Evolutionary conservation across 2,329 filamentous ascomycete species (phyloP), one percentile per base, ranked within the genome.

Genomic region (Diaporthe caulivora): DNA sequence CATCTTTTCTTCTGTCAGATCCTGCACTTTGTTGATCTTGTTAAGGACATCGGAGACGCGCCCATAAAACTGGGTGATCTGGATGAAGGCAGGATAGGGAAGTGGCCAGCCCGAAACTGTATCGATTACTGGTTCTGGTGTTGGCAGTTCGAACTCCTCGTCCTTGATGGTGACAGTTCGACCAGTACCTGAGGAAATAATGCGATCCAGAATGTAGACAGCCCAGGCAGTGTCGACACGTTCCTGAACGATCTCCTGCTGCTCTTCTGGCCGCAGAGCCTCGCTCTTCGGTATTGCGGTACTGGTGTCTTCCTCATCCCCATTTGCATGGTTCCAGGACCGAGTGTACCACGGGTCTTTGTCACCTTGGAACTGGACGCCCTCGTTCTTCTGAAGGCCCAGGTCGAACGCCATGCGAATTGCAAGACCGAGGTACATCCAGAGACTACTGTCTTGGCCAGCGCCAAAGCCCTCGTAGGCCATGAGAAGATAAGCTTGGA

Each of bases 351-450:
- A 85, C 2, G 86, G 84, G 31, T 89, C 87, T 75, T 83, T 87
- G 72, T 86, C 86, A n/a, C 86, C 87, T 76, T 89, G 89, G 74
- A 89, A 89, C 74, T 87, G 87, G 62, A 97, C 87, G 0, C 94
- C 95, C 76, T 95, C 92, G 21, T 93, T 87, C 76, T 95, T 97
- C 77, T 96, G 94, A 76, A 97, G 86, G 0, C 95, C 95, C 13
- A 97, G 84, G 79, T 95, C 93, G 73, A 94, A 90, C 0, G 92
- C 92, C 91, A 95, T 93, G 6, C 95, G 92, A 74, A 97, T 97
- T 0, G 95, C 92, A 68, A 96, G 92, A 0, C 95, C 95, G 1
- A 97, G 86, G 79, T 97, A 97, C 94, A 97, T 97, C 95, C 95
- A 98, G 9, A 98, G 83, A 0, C 94, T 94, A 80, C 94, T 97